Evolutionary conservation across 441 rosid genomes (phyloP).

Genomic region (Daphne laureola): DNA sequence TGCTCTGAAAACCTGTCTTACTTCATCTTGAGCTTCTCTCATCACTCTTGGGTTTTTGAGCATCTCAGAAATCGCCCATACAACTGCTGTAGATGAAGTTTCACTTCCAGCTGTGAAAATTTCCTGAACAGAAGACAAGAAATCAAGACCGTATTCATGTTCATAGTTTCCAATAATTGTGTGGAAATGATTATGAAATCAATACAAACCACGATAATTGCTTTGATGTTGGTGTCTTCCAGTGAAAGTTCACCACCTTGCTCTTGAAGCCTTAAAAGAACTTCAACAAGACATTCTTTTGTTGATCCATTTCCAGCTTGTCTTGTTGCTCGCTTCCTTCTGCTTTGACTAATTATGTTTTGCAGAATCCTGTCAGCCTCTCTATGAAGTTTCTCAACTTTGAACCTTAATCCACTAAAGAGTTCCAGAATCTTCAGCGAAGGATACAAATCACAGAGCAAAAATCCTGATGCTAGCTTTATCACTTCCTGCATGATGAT

Average conservation of each 20-base stretch:
- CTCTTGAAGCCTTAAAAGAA: slow-evolving; percentile 24
- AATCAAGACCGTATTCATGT: background rate
- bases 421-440: slow-evolving; percentile 12
- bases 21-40: slow-evolving; percentile 20
- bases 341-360: slow-evolving; percentile 17
- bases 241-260: slow-evolving; percentile 16
- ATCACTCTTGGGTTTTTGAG: slow-evolving; percentile 16
- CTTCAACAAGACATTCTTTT: slow-evolving; percentile 23
- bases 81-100: slow-evolving; percentile 16
- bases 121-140: slow-evolving; percentile 12
- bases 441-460: slow-evolving; percentile 15
- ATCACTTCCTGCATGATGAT: background rate
- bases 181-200: too few species aligned
- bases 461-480: slow-evolving; percentile 8
- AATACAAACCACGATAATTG: slow-evolving; percentile 21
- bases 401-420: slow-evolving; percentile 13
- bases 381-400: slow-evolving; percentile 8
- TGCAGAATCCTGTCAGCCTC: slow-evolving; percentile 9
- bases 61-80: slow-evolving; percentile 23
- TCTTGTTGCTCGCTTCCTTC: background rate
- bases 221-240: slow-evolving; percentile 17
- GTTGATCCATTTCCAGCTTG: background rate
- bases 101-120: slow-evolving; percentile 16
- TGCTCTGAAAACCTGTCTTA: slow-evolving; percentile 4
- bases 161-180: background rate